Percentiles rank a stretch among this genome's conserved stretches.
These are phyloP conservation scores for Fusarium sp. DNA, from an alignment of 2,329 filamentous ascomycete genomes.

Conservation along the genomic window DNA sequence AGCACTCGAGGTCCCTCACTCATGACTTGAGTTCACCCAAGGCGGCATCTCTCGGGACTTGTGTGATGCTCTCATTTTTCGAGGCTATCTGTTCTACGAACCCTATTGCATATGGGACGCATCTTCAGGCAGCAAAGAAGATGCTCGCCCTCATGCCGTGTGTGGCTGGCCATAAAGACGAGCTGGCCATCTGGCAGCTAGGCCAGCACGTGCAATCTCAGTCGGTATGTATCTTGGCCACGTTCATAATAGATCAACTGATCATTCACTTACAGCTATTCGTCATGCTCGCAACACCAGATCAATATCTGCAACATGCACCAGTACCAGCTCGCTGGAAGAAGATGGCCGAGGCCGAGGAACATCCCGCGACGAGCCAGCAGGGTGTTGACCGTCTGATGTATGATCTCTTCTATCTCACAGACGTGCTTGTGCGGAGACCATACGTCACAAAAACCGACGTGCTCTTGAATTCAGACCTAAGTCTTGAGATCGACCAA, in stretches of 20 bases:
- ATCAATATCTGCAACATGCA: neutral
- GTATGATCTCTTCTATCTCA: neutral
- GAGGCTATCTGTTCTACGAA: neutral
- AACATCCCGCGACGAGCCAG: neutral
- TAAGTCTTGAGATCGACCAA: neutral
- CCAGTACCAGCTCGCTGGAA: neutral
- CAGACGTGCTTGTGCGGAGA: neutral
- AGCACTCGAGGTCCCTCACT: neutral
- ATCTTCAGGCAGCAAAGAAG: neutral
- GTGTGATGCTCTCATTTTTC: neutral
- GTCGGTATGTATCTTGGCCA: neutral
- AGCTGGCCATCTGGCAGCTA: neutral
- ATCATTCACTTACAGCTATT: neutral
- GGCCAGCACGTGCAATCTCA: neutral
- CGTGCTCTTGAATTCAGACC: neutral
- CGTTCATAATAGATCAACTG: neutral
- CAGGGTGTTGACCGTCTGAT: neutral
- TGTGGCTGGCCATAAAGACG: neutral
- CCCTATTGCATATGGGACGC: neutral
- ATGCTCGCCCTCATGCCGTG: neutral
- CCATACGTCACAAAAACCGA: neutral
- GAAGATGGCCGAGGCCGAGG: neutral
- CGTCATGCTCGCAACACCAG: neutral
- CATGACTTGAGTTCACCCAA: neutral
- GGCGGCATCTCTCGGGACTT: neutral